These are phyloP conservation scores for Yamadazyma songkhlaensis DNA, from an alignment of 1,139 yeast genomes.

Conservation along the genomic window DNA sequence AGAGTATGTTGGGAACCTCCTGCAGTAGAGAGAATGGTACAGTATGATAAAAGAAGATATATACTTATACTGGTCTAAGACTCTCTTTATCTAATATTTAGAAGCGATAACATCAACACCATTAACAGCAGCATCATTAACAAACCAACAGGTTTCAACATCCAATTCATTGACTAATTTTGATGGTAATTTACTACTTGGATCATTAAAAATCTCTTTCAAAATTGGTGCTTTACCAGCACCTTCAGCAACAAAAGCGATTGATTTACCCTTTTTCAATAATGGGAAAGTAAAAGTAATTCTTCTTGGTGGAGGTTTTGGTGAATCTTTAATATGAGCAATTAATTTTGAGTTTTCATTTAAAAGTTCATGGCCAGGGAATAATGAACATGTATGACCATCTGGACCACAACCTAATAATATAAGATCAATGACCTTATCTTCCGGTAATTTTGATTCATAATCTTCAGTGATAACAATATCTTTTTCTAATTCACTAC, in stretches of 20 bases:
- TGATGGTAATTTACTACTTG: conserved; percentile 57
- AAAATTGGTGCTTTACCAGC: conserved; percentile 76
- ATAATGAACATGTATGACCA: conserved; percentile 77
- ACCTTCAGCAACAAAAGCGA: conserved; percentile 90
- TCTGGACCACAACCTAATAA: conserved; percentile 79
- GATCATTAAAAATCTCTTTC: conserved; percentile 63
- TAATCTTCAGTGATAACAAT: conserved; percentile 50
- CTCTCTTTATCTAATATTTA: conserved; percentile 39
- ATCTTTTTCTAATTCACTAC: conserved; percentile 38
- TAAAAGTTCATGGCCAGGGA: conserved; percentile 56
- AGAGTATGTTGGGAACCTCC: too few relatives aligned
- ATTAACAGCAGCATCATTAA: conserved; percentile 67
- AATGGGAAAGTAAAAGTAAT: conserved; percentile 70
- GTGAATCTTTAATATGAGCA: conserved; percentile 55
- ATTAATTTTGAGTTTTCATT: conserved; percentile 37
- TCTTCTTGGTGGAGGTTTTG: conserved; percentile 78
- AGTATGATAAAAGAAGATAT: too few relatives aligned
- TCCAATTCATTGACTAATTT: conserved; percentile 60
- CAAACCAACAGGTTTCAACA: conserved; percentile 72
- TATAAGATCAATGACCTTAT: conserved; percentile 49
- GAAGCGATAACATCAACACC: conserved; percentile 55
- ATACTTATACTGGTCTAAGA: too few relatives aligned
- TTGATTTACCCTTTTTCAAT: conserved; percentile 49
- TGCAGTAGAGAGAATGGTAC: too few relatives aligned
- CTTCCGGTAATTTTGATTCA: conserved; percentile 41